Evolutionary conservation across 805 yeast genomes (phyloP).

Genomic region (Torulaspora quercuum): DNA sequence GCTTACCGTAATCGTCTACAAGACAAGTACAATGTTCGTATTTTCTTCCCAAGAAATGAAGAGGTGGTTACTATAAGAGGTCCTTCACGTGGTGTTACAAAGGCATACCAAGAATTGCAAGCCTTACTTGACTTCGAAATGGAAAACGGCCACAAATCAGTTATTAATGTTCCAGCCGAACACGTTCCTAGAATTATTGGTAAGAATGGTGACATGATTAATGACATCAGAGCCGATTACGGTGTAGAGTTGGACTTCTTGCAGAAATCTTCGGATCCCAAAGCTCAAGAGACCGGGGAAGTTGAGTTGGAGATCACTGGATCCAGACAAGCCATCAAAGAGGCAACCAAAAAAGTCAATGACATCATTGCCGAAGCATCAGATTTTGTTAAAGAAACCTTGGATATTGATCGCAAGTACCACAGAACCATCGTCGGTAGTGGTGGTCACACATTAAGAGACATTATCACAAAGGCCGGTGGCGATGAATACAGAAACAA

Average conservation of each 20-base stretch:
- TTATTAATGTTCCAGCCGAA: slow-evolving; percentile 62
- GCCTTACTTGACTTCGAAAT: slow-evolving; percentile 83
- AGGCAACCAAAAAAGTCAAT: slow-evolving; percentile 62
- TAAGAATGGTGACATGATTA: slow-evolving; percentile 77
- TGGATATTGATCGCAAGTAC: slow-evolving; percentile 69
- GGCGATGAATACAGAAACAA: slow-evolving; percentile 47
- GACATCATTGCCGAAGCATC: slow-evolving; percentile 62
- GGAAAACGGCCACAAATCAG: slow-evolving; percentile 71
- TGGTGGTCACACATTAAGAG: slow-evolving; percentile 68
- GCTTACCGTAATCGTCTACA: slow-evolving; percentile 77
- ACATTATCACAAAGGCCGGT: slow-evolving; percentile 76
- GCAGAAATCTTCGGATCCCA: slow-evolving; percentile 40
- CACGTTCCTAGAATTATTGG: slow-evolving; percentile 89
- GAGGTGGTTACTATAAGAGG: slow-evolving; percentile 74
- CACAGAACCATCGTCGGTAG: slow-evolving; percentile 76
- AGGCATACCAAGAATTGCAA: slow-evolving; percentile 77
- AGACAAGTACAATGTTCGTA: slow-evolving; percentile 78
- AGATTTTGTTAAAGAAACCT: slow-evolving; percentile 52
- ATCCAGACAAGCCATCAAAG: slow-evolving; percentile 66
- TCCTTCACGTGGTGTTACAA: slow-evolving; percentile 83
- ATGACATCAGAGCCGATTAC: slow-evolving; percentile 64
- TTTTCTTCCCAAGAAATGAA: slow-evolving; percentile 66
- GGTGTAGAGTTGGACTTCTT: slow-evolving; percentile 51
- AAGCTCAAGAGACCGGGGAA: slow-evolving; percentile 46
- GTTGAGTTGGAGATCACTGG: slow-evolving; percentile 74